Percentiles rank a stretch among this genome's conserved stretches.
These are phyloP conservation scores for Pseudoperonospora humuli DNA, from an alignment of 352 stramenopile genomes.

Conservation along the genomic window DNA sequence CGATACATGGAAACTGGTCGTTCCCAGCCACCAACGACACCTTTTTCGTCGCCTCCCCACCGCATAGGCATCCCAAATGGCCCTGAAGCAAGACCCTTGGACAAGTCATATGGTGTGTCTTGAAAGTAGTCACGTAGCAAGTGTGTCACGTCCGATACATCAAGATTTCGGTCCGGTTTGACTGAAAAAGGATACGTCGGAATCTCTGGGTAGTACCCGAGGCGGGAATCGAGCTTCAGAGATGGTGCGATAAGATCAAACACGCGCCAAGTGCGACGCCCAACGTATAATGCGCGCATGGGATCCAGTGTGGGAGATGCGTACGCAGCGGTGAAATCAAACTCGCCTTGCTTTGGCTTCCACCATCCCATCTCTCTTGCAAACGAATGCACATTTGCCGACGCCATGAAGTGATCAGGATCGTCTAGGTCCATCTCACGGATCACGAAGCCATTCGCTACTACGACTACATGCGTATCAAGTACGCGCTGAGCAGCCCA, in stretches of 20 bases:
- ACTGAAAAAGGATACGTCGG: slow-evolving; percentile 86
- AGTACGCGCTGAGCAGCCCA: slow-evolving; percentile 92
- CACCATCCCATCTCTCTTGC: slow-evolving; percentile 85
- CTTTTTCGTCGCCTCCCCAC: slow-evolving; percentile 57
- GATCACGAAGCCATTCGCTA: slow-evolving; percentile 93
- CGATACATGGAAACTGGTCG: slow-evolving; percentile 90
- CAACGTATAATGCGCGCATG: slow-evolving; percentile 56
- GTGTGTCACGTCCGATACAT: slow-evolving; percentile 65
- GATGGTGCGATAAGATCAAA: slow-evolving; percentile 79
- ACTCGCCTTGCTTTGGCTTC: slow-evolving; percentile 34
- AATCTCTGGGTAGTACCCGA: slow-evolving; percentile 56
- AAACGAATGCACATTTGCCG: slow-evolving; percentile 81
- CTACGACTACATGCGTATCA: slow-evolving; percentile 81
- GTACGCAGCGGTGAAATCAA: slow-evolving; percentile 72
- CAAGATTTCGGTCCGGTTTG: slow-evolving; percentile 46
- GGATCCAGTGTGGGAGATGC: slow-evolving; percentile 42
- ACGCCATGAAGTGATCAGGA: slow-evolving; percentile 83
- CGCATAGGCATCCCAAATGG: slow-evolving; percentile 88
- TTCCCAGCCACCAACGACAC: slow-evolving; percentile 71
- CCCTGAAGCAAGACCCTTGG: slow-evolving; percentile 72
- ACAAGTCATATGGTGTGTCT: slow-evolving; percentile 84
- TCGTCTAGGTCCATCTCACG: slow-evolving; percentile 80
- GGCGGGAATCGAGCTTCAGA: slow-evolving; percentile 54
- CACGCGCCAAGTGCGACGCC: slow-evolving; percentile 86
- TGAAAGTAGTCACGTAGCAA: slow-evolving; percentile 88